phyloP scores from a whole-genome alignment of 441 rosid species.

The Gossypium davidsonii region DNA sequence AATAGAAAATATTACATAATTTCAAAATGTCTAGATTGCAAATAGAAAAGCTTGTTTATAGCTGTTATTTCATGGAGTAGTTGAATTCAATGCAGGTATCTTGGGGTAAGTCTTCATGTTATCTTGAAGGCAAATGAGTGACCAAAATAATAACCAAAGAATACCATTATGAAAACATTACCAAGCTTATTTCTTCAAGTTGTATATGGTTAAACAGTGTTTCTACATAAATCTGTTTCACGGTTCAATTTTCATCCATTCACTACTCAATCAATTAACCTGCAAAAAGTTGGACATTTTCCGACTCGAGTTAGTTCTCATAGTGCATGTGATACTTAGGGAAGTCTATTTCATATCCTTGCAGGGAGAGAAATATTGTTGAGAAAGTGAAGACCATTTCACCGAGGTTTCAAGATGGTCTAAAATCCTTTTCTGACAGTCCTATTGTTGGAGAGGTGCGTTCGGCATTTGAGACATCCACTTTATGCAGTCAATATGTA shows the following conservation, averaged over 20 bases:
- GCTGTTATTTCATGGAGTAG: neutral
- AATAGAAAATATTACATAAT: neutral
- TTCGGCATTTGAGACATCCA: neutral
- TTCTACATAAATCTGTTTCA: neutral
- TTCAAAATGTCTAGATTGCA: neutral
- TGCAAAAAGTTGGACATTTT: neutral
- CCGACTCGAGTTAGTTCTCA: neutral
- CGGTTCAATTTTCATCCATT: neutral
- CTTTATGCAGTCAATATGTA: neutral
- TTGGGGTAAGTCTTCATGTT: neutral
- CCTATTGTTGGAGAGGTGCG: constrained; percentile 87
- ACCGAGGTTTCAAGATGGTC: constrained; percentile 78
- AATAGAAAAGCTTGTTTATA: neutral
- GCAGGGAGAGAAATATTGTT: constrained; percentile 71
- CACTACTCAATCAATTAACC: neutral
- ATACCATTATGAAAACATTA: neutral
- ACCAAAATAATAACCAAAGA: neutral
- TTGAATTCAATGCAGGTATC: neutral
- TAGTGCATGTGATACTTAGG: neutral
- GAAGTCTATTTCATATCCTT: constrained; percentile 15
- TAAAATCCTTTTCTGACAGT: constrained; percentile 71
- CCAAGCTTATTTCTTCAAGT: neutral
- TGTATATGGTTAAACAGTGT: neutral
- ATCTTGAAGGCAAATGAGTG: neutral
- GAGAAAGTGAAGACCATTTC: constrained; percentile 48